These are phyloP conservation scores for Amanita polypyramis DNA, from an alignment of 768 basidiomycete genomes.

Conservation along the genomic window DNA sequence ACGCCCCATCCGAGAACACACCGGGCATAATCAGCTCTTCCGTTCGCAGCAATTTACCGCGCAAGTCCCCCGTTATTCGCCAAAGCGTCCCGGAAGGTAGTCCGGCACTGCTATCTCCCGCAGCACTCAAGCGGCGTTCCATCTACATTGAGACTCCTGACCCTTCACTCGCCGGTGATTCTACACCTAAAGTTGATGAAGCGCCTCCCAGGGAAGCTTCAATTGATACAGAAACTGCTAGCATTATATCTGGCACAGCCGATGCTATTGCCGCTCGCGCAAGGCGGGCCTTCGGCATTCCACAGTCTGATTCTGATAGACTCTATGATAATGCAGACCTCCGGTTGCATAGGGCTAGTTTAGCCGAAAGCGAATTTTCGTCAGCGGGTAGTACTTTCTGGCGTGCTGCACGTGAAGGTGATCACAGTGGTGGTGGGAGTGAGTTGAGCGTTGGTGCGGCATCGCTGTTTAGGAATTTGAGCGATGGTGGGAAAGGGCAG, in stretches of 20 bases:
- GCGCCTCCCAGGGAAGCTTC: background rate
- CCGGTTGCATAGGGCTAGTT: slow-evolving; percentile 8
- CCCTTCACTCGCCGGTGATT: background rate
- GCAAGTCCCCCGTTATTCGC: slow-evolving; percentile 22
- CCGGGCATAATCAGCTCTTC: background rate
- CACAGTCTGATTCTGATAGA: slow-evolving; percentile 31
- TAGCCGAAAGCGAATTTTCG: slow-evolving; percentile 38
- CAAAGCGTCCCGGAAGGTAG: slow-evolving; percentile 10
- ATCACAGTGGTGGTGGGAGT: slow-evolving; percentile 17
- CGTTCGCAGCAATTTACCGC: slow-evolving; percentile 11
- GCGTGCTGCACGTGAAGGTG: slow-evolving; percentile 16
- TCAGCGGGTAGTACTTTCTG: slow-evolving; percentile 29
- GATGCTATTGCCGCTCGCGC: slow-evolving; percentile 31
- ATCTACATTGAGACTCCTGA: slow-evolving; percentile 16
- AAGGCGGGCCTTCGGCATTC: slow-evolving; percentile 42
- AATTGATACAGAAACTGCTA: background rate
- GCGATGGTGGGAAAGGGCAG: slow-evolving; percentile 12
- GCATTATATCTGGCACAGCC: slow-evolving; percentile 1
- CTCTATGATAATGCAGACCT: slow-evolving; percentile 11
- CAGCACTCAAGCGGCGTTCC: slow-evolving; percentile 18
- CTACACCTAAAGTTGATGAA: background rate
- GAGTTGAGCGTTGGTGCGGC: slow-evolving; percentile 37
- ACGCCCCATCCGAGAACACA: background rate
- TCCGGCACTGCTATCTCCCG: slow-evolving; percentile 11
- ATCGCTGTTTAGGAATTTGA: slow-evolving; percentile 33